phyloP scores from a whole-genome alignment of 257 asterid genomes.

The Thymus quinquecostatus region DNA sequence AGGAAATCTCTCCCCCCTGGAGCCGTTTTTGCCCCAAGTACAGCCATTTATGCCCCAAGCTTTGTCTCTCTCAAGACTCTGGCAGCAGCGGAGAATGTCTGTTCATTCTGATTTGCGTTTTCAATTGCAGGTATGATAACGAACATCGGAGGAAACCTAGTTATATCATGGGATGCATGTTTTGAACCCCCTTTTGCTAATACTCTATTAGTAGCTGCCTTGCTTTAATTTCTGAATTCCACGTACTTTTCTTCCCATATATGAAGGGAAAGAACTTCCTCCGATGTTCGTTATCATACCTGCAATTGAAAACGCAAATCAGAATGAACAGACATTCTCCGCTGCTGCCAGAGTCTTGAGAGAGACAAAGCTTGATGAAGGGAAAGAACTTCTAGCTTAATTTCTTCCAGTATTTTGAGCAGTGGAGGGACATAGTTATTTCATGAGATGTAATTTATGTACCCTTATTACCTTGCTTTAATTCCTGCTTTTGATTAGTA shows the following conservation, averaged over 20 bases:
- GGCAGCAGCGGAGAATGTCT: neutral
- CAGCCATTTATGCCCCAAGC: neutral
- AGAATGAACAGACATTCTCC: neutral
- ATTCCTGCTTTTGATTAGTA: no score
- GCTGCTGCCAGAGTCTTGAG: neutral
- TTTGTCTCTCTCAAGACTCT: neutral
- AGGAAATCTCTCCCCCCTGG: neutral
- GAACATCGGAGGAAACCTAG: neutral
- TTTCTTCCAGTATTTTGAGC: no score
- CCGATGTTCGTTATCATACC: no score
- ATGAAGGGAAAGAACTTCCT: no score
- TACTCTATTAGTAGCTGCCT: neutral
- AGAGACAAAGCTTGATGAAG: neutral
- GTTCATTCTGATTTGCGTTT: neutral
- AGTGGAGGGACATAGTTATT: no score
- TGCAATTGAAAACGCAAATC: neutral
- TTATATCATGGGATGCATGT: neutral
- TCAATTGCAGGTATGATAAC: no score
- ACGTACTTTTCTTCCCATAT: neutral
- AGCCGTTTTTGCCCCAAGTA: no score
- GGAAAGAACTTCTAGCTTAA: no score
- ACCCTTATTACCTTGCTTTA: no score
- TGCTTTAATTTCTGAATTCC: neutral
- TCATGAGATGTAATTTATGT: no score
- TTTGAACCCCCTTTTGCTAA: neutral